phyloP scores from a whole-genome alignment of 305 asterid genomes.

The Fraxinus angustifolia region DNA sequence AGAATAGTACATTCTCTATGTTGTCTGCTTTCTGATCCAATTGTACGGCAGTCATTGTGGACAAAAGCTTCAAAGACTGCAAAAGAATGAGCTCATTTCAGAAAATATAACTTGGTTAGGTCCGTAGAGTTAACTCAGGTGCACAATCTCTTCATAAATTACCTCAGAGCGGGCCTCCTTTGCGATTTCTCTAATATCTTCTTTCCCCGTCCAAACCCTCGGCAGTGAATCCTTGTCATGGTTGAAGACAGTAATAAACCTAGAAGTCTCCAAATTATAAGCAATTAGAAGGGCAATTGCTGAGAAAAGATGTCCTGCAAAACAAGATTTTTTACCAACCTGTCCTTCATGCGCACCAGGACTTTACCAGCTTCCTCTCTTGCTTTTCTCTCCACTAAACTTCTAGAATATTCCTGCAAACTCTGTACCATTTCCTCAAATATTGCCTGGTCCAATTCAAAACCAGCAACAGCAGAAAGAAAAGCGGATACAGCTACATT shows the following conservation, averaged over 20 bases:
- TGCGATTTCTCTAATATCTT: conserved; percentile 57
- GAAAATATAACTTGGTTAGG: not conserved
- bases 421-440: conserved; percentile 36
- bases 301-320: not conserved
- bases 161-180: conserved; percentile 61
- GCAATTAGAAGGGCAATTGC: not conserved
- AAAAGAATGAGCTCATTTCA: conserved; percentile 13
- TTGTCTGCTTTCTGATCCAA: conserved; percentile 41
- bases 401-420: conserved; percentile 47
- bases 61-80: conserved; percentile 54
- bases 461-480: conserved; percentile 42
- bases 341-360: conserved; percentile 57
- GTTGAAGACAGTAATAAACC: conserved; percentile 55
- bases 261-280: conserved; percentile 21
- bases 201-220: conserved; percentile 78
- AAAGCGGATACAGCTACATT: conserved; percentile 36
- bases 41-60: conserved; percentile 49
- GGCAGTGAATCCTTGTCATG: conserved; percentile 64
- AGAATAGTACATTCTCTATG: conserved; percentile 42
- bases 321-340: conserved; percentile 29
- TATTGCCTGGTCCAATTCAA: conserved; percentile 50
- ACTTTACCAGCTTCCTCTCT: conserved; percentile 65
- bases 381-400: conserved; percentile 50
- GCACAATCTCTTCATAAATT: conserved; percentile 4
- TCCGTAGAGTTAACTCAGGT: not conserved